Conservation (phyloP, 129 eudicot genomes). For the Cynara cardunculus region DNA sequence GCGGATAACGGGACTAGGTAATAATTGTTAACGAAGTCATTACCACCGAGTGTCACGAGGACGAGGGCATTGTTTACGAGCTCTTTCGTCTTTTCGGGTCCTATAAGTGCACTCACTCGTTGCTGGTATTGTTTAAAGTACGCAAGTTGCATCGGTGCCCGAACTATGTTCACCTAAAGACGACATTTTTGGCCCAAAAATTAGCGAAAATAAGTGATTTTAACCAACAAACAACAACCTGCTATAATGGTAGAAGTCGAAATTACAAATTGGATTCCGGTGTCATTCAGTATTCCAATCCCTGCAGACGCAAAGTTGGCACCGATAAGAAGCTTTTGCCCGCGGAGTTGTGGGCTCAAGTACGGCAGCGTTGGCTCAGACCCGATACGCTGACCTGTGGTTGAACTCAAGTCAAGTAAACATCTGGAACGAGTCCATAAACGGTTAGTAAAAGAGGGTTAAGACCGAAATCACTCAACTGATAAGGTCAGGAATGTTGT, state of each 20-base stretch:
- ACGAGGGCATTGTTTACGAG: slow-evolving; percentile 48
- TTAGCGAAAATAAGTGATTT: background rate
- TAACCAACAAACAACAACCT: background rate
- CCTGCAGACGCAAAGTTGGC: slow-evolving; percentile 92
- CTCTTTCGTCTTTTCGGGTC: slow-evolving; percentile 25
- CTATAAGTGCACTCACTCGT: slow-evolving; percentile 43
- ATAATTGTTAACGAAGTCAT: slow-evolving; percentile 80
- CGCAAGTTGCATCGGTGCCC: slow-evolving; percentile 44
- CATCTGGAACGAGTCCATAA: background rate
- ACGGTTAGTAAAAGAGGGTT: background rate
- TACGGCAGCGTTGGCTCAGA: slow-evolving; percentile 61
- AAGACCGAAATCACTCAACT: slow-evolving; percentile 22
- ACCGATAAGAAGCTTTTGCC: slow-evolving; percentile 53
- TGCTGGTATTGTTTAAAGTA: slow-evolving; percentile 55
- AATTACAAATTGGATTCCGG: slow-evolving; percentile 70
- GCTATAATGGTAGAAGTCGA: background rate
- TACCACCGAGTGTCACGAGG: slow-evolving; percentile 66
- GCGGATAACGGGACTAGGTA: slow-evolving; percentile 55
- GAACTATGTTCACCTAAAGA: slow-evolving; percentile 49
- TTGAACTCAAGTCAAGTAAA: slow-evolving; percentile 2
- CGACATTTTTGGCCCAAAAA: background rate
- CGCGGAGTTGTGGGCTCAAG: slow-evolving; percentile 61
- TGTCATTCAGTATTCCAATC: slow-evolving; percentile 66
- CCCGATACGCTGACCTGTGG: slow-evolving; percentile 57
- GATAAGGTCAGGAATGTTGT: slow-evolving; percentile 39